phyloP scores from a whole-genome alignment of 2,329 filamentous ascomycete genomes.

The Huntiella savannae region DNA sequence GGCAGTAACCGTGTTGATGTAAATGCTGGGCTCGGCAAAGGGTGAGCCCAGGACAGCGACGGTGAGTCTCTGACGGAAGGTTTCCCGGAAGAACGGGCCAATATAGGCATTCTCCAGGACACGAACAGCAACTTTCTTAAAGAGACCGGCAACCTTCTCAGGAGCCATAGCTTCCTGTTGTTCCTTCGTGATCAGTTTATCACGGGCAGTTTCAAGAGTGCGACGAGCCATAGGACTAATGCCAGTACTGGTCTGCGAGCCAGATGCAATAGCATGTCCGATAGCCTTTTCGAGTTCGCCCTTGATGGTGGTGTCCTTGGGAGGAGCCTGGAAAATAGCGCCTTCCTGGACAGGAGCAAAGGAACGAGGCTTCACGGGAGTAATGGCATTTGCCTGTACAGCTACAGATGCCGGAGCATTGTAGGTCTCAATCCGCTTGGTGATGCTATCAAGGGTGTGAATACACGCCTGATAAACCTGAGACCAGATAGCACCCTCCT shows the following conservation, averaged over 20 bases:
- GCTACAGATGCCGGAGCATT: slow-evolving; percentile 23
- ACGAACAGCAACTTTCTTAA: slow-evolving; percentile 27
- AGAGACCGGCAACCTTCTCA: slow-evolving; percentile 28
- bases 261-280: slow-evolving; percentile 24
- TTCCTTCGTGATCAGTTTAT: slow-evolving; percentile 30
- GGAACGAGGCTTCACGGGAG: slow-evolving; percentile 18
- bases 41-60: slow-evolving; percentile 55
- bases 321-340: slow-evolving; percentile 24
- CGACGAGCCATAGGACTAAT: slow-evolving; percentile 33
- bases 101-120: slow-evolving; percentile 31
- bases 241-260: slow-evolving; percentile 27
- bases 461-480: slow-evolving; percentile 57
- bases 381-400: slow-evolving; percentile 10
- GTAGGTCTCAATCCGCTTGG: slow-evolving; percentile 40
- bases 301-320: slow-evolving; percentile 21
- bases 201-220: slow-evolving; percentile 27
- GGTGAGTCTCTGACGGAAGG: slow-evolving; percentile 44
- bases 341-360: slow-evolving; percentile 26
- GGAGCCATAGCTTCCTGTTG: slow-evolving; percentile 34
- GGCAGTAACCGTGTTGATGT: slow-evolving; percentile 53
- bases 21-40: slow-evolving; percentile 47
- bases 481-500: slow-evolving; percentile 61
- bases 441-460: slow-evolving; percentile 47
- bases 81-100: slow-evolving; percentile 51
- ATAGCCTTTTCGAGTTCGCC: slow-evolving; percentile 28